Percentiles rank a stretch among this genome's conserved stretches.
These are phyloP conservation scores for Saccharomyces hybrid DNA, from an alignment of 1,139 yeast genomes.

Conservation along the genomic window DNA sequence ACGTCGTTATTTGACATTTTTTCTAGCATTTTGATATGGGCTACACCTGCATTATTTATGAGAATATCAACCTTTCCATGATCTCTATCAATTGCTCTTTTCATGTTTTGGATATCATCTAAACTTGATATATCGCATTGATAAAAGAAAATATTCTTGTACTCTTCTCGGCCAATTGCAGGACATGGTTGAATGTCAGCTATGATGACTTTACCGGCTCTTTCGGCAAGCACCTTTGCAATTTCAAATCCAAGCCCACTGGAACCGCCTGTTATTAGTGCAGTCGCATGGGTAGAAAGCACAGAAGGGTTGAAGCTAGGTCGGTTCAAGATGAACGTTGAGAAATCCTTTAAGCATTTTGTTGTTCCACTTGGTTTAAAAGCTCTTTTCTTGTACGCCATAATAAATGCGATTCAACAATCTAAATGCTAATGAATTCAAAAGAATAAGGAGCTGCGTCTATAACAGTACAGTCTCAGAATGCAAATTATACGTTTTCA, in stretches of 20 bases:
- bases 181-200: conserved; percentile 51
- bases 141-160: conserved; percentile 43
- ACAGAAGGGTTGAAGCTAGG: neutral
- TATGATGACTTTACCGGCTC: conserved; percentile 37
- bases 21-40: conserved; percentile 49
- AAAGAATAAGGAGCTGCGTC: too few species aligned
- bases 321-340: neutral
- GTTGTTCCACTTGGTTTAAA: neutral
- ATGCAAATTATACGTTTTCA: neutral
- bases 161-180: conserved; percentile 20
- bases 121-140: conserved; percentile 61
- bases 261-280: conserved; percentile 76
- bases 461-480: neutral
- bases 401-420: neutral
- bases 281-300: conserved; percentile 30
- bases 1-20: conserved; percentile 51
- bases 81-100: conserved; percentile 33
- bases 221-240: conserved; percentile 39
- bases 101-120: conserved; percentile 35
- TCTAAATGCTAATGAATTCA: too few species aligned
- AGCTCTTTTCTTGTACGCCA: neutral
- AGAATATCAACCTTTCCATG: conserved; percentile 58
- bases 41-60: conserved; percentile 78
- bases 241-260: conserved; percentile 68
- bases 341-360: neutral